A percentile compares a stretch with the other conserved stretches of the same genome.
Conservation (phyloP, 2,329 filamentous ascomycete genomes). For the Cladosporium sp. region DNA sequence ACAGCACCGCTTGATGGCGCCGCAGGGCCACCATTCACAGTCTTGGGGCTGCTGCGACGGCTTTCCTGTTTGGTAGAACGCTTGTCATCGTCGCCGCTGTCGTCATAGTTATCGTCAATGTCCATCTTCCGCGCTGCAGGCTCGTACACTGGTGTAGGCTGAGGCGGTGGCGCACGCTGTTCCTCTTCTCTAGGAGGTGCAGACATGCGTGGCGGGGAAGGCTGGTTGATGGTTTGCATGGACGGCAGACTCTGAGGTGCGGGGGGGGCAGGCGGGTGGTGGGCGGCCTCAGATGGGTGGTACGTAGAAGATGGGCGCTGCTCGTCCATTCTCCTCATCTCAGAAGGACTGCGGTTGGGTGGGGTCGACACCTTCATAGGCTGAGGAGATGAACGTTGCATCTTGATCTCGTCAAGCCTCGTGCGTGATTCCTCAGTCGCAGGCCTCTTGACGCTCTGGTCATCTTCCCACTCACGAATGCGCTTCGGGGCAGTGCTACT, state of each 20-base stretch:
- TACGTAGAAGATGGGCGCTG: conserved; percentile 69
- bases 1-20: conserved; percentile 5
- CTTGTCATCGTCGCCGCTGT: conserved; percentile 84
- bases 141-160: conserved; percentile 58
- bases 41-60: conserved; percentile 45
- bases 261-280: conserved; percentile 64
- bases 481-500: conserved; percentile 79
- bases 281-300: conserved; percentile 88
- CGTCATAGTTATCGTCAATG: conserved; percentile 95
- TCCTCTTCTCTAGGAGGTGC: conserved; percentile 49
- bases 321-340: conserved; percentile 60
- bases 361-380: conserved; percentile 56
- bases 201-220: conserved; percentile 54
- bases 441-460: conserved; percentile 71
- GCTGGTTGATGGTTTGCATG: conserved; percentile 47
- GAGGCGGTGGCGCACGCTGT: conserved; percentile 30
- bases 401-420: conserved; percentile 79
- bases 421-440: conserved; percentile 85
- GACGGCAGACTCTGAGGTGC: conserved; percentile 50
- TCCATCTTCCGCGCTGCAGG: conserved; percentile 94
- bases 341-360: conserved; percentile 77
- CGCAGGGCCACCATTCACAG: conserved; percentile 25
- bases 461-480: conserved; percentile 89
- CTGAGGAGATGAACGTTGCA: conserved; percentile 60
- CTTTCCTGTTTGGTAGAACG: conserved; percentile 47